Conservation (phyloP, 1,139 yeast genomes). For the Scheffersomyces cryptocercus region DNA sequence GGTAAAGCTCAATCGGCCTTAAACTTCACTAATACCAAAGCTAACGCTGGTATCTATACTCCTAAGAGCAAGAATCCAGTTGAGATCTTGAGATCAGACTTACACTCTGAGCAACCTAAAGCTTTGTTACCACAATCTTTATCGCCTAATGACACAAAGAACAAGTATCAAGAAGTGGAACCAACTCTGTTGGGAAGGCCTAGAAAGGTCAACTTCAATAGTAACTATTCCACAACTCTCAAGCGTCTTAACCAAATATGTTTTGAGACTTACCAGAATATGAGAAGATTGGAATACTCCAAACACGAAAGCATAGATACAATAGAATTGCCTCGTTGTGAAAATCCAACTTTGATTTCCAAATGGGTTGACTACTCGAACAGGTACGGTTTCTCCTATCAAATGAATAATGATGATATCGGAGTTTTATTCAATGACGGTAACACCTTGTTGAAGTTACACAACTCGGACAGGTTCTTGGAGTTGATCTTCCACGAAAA, state of each 20-base stretch:
- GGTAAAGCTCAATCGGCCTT: conserved; percentile 63
- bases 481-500: conserved; percentile 58
- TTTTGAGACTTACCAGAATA: conserved; percentile 43
- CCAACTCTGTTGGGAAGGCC: conserved; percentile 39
- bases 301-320: conserved; percentile 35
- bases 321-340: conserved; percentile 47
- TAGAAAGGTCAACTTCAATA: conserved; percentile 44
- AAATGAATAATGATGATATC: conserved; percentile 82
- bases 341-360: conserved; percentile 74
- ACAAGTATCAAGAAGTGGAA: conserved; percentile 77
- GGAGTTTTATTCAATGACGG: conserved; percentile 92
- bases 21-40: conserved; percentile 70
- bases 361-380: conserved; percentile 99
- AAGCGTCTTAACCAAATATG: conserved; percentile 40
- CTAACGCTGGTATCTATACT: conserved; percentile 62
- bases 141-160: conserved; percentile 90
- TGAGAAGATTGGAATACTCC: conserved; percentile 40
- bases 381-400: conserved; percentile 94
- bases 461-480: conserved; percentile 64
- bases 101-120: conserved; percentile 68
- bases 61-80: conserved; percentile 62
- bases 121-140: conserved; percentile 81
- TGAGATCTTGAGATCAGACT: conserved; percentile 67
- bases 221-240: conserved; percentile 41
- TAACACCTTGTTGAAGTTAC: conserved; percentile 71